Evolutionary conservation across 1,284 basidiomycete genomes (phyloP), one percentile per base, ranked within the genome.

Genomic region (Boletus semigastroideus): DNA sequence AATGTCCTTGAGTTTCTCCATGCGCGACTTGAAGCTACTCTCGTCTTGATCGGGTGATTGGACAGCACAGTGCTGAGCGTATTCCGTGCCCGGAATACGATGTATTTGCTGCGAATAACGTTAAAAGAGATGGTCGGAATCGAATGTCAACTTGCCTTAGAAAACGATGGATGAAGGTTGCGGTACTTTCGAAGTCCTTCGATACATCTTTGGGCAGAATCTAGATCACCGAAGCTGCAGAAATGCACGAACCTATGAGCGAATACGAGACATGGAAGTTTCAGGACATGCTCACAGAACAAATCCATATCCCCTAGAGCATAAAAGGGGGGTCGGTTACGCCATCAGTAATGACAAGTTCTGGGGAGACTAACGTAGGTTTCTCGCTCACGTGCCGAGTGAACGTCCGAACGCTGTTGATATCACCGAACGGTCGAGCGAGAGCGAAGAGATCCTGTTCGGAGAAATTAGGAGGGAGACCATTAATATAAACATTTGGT

Each of bases 131-230:
- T 25, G 6, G 5, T n/a, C 46, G 41, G 9, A 14, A 5, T 41
- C 37, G 37, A 48, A 51, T 40, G 25, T 20, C 30, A 14, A 42
- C 52, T 9, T 48, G 75, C 79, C 71, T 80, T 80, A 48, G 81
- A 81, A 60, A 87, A 89, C 2, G 87, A 87, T 1, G 87, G 88
- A 63, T 90, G 87, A 41, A 90, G 71, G 61, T 90, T 87, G 44
- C 84, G 76, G 54, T 83, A 84, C 59, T 79, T 78, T 50, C 84
- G 73, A 33, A 90, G 73, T 2, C 80, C 73, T 17, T 81, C 74
- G 46, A 90, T 88, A 58, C 88, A 90, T 55, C 75, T 77, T 60
- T 84, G 83, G 1, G 88, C 87, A 30, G 80, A 74, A 2, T 83
- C 80, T 10, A 87, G 64, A 1, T 73, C 73, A 46, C 78, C 78